Evolutionary conservation across 345 rosid genomes (phyloP).

Genomic region (Gossypium thurberi): DNA sequence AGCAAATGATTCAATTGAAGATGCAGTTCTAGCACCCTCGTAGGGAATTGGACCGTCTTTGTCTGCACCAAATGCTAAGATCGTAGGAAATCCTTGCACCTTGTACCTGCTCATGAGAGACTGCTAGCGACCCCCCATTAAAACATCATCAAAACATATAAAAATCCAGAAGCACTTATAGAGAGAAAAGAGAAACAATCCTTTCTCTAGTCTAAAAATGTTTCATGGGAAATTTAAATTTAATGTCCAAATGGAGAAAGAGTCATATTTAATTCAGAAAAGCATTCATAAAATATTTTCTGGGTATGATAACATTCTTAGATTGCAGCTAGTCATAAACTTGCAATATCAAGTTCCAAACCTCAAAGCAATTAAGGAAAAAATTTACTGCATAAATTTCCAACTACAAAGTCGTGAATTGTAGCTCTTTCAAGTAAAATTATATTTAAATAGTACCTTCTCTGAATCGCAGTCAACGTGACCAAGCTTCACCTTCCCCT

Average conservation of each 20-base stretch:
- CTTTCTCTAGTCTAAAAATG: not conserved
- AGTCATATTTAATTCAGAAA: not conserved
- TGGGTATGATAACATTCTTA: not conserved
- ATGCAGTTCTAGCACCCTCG: constrained; percentile 86
- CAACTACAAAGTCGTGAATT: not conserved
- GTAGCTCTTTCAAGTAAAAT: not conserved
- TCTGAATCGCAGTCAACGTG: constrained; percentile 85
- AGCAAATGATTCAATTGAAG: constrained; percentile 84
- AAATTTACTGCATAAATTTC: not conserved
- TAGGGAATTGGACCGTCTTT: constrained; percentile 69
- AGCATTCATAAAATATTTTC: not conserved
- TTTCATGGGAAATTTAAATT: not conserved
- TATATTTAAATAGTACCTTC: constrained; percentile 41
- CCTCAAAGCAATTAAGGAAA: not conserved
- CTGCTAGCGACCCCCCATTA: constrained; percentile 39
- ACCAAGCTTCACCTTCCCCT: constrained; percentile 91
- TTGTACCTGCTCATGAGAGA: constrained; percentile 85
- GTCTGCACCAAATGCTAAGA: constrained; percentile 84
- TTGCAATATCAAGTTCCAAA: not conserved
- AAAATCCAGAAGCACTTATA: not conserved
- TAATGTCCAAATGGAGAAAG: not conserved
- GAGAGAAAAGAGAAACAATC: not conserved
- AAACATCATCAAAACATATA: not conserved
- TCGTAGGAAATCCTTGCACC: constrained; percentile 92
- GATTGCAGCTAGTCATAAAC: not conserved